Evolutionary conservation across 345 rosid genomes (phyloP).

Genomic region (Arabis hirsuta): DNA sequence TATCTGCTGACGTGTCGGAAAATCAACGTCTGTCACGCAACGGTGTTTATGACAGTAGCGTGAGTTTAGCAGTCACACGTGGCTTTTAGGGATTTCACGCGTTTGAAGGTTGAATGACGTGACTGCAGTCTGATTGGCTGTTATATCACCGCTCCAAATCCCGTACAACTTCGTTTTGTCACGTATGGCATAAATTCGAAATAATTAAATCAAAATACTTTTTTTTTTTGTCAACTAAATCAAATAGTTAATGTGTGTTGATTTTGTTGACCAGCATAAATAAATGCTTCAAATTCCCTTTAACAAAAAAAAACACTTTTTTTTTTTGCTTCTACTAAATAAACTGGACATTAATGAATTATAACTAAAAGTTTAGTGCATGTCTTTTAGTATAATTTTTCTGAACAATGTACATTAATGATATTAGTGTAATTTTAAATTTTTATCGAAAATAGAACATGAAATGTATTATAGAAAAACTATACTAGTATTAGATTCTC

Average conservation of each 20-base stretch:
- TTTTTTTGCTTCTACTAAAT: neutral
- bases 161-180: constrained; percentile 41
- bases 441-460: too few species aligned
- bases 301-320: too few species aligned
- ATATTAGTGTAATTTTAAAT: too few species aligned
- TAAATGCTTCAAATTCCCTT: constrained; percentile 16
- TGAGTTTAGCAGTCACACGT: constrained; percentile 22
- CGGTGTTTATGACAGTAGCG: constrained; percentile 3
- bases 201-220: neutral
- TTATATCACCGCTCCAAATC: constrained; percentile 35
- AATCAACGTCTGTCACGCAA: constrained; percentile 24
- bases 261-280: constrained; percentile 39
- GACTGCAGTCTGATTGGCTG: constrained; percentile 26
- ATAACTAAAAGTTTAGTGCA: too few species aligned
- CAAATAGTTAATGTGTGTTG: neutral
- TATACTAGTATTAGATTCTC: too few species aligned
- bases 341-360: neutral
- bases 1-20: constrained; percentile 39
- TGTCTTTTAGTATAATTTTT: too few species aligned
- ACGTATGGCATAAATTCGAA: constrained; percentile 25
- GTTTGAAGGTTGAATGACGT: constrained; percentile 30
- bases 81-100: constrained; percentile 38
- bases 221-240: constrained; percentile 22
- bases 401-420: too few species aligned
- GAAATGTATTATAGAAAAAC: too few species aligned